Conservation (phyloP, 139 green algal species). For the Zygnema cylindricum region DNA sequence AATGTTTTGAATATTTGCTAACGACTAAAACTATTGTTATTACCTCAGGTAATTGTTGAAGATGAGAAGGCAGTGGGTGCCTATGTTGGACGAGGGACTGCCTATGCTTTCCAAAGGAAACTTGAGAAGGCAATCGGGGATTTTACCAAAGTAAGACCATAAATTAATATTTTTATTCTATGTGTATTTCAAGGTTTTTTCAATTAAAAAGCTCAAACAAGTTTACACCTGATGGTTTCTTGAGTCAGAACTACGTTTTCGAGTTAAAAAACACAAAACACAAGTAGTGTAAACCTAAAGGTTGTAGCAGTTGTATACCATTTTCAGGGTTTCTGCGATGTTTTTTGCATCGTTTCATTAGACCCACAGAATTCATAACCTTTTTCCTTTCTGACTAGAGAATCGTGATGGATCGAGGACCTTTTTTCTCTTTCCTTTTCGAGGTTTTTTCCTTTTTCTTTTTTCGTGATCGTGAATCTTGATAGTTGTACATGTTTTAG, state of each 20-base stretch:
- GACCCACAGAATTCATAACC: too few species aligned
- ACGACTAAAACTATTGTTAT: background rate
- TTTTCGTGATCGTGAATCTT: too few species aligned
- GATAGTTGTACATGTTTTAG: too few species aligned
- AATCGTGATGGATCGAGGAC: too few species aligned
- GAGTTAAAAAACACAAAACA: background rate
- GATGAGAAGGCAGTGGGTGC: background rate
- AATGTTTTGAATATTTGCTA: too few species aligned
- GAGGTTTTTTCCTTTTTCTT: too few species aligned
- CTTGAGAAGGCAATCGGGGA: background rate
- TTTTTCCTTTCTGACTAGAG: too few species aligned
- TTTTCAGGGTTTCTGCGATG: background rate
- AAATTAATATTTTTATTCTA: background rate
- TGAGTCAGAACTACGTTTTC: background rate
- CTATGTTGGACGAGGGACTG: slow-evolving; percentile 3
- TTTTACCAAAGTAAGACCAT: slow-evolving; percentile 7
- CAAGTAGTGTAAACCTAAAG: background rate
- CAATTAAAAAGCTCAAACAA: background rate
- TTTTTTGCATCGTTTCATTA: too few species aligned
- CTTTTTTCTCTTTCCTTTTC: too few species aligned
- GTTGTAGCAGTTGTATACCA: background rate
- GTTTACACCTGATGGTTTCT: background rate
- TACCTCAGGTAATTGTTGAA: background rate
- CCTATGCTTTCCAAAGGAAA: slow-evolving; percentile 2
- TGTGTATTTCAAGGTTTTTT: background rate